Conservation (phyloP, 345 rosid genomes). For the Excoecaria agallocha region DNA sequence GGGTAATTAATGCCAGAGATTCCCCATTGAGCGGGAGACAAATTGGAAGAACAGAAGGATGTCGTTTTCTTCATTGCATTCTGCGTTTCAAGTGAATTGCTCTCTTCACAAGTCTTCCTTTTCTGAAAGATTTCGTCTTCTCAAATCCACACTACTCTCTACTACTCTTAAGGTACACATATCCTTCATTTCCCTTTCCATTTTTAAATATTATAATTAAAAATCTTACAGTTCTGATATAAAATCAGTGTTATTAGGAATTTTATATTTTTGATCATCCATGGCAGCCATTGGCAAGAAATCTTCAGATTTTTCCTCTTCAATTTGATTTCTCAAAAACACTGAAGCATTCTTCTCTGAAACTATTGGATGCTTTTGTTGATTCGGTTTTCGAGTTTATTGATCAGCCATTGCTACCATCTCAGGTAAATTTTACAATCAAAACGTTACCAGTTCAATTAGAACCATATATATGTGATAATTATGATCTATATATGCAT, state of each 20-base stretch:
- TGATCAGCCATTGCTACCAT: constrained; percentile 43
- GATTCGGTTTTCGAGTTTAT: constrained; percentile 38
- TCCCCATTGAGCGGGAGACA: too few species aligned
- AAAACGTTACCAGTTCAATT: too few species aligned
- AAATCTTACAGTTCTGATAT: too few species aligned
- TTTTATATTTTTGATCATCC: too few species aligned
- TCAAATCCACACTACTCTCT: constrained; percentile 23
- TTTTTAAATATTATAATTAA: too few species aligned
- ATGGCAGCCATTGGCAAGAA: constrained; percentile 32
- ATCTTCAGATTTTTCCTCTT: constrained; percentile 22
- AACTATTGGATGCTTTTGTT: constrained; percentile 38
- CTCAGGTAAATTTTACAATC: constrained; percentile 10
- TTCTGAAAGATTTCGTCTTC: constrained; percentile 14
- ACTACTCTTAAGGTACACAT: constrained; percentile 29
- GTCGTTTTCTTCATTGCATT: constrained; percentile 13
- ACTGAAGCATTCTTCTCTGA: constrained; percentile 21
- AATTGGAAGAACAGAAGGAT: background rate
- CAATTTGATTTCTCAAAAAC: constrained; percentile 17
- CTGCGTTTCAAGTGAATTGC: constrained; percentile 27
- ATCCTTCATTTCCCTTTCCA: too few species aligned
- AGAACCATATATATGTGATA: too few species aligned
- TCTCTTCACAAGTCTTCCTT: constrained; percentile 22
- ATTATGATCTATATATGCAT: background rate
- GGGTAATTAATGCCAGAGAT: too few species aligned
- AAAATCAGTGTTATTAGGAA: too few species aligned